Conservation (phyloP, 2,329 filamentous ascomycete species). For the Pseudogymnoascus sp. region DNA sequence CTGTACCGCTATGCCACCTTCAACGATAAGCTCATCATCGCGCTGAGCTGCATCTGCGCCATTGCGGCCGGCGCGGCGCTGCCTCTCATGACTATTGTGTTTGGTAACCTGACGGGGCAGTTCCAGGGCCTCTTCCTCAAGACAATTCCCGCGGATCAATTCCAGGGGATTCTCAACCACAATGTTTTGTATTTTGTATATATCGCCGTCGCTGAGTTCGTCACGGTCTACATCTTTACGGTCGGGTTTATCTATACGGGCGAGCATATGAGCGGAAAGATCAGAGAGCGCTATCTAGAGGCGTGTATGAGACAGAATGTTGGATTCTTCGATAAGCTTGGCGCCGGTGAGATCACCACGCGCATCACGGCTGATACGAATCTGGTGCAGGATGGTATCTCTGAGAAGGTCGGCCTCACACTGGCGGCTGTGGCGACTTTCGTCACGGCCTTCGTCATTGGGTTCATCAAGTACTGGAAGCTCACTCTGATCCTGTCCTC, state of each 20-base stretch:
- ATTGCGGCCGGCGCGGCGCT: constrained; percentile 52
- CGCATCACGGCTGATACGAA: constrained; percentile 93
- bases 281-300: constrained; percentile 73
- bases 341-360: constrained; percentile 87
- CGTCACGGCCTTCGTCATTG: constrained; percentile 80
- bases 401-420: constrained; percentile 77
- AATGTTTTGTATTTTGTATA: constrained; percentile 81
- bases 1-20: constrained; percentile 47
- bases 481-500: constrained; percentile 80
- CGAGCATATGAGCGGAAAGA: constrained; percentile 70
- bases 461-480: constrained; percentile 88
- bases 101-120: constrained; percentile 64
- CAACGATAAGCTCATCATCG: constrained; percentile 43
- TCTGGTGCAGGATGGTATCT: constrained; percentile 86
- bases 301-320: constrained; percentile 85
- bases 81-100: constrained; percentile 54
- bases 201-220: constrained; percentile 71
- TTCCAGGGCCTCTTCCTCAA: constrained; percentile 58
- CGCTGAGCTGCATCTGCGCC: constrained; percentile 43
- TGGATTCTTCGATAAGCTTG: constrained; percentile 86
- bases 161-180: constrained; percentile 50
- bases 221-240: constrained; percentile 70
- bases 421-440: constrained; percentile 74
- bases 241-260: constrained; percentile 85
- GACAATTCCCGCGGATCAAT: constrained; percentile 42